phyloP scores from a whole-genome alignment of 164 flowering plant species.

The Vitis rotundifolia region DNA sequence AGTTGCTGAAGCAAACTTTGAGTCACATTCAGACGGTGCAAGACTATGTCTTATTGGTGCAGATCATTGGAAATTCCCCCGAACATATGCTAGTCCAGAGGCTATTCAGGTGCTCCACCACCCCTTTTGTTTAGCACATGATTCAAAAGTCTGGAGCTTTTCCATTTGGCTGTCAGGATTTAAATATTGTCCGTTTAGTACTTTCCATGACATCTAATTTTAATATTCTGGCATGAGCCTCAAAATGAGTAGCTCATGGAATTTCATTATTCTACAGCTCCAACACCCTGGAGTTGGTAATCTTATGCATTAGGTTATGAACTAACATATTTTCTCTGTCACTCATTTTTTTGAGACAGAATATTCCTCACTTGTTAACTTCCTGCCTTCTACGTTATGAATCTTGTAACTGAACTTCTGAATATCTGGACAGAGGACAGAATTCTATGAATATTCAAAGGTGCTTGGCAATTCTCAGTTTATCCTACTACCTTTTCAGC shows the following conservation, averaged over 20 bases:
- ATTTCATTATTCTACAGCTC: neutral
- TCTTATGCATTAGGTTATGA: neutral
- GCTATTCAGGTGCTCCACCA: conserved; percentile 64
- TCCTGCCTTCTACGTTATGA: neutral
- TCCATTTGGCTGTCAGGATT: no score
- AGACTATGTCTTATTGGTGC: conserved; percentile 94
- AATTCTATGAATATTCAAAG: conserved; percentile 67
- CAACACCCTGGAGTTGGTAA: neutral
- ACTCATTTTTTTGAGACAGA: neutral
- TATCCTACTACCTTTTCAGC: conserved; percentile 65
- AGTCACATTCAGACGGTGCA: conserved; percentile 85
- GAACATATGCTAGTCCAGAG: conserved; percentile 76
- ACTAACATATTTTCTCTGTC: neutral
- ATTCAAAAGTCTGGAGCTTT: neutral
- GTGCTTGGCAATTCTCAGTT: conserved; percentile 79
- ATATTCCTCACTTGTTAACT: neutral
- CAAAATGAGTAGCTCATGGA: neutral
- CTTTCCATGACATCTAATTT: neutral
- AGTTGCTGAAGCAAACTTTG: conserved; percentile 92
- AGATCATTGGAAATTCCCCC: conserved; percentile 87
- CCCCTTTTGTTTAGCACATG: neutral
- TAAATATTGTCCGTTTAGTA: no score
- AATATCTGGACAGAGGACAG: conserved; percentile 61
- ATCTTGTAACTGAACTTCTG: conserved; percentile 5
- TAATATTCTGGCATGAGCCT: neutral